Base-by-base conservation (phyloP, 371 early-diverging fungal species). In the Nematocida parisii region DNA sequence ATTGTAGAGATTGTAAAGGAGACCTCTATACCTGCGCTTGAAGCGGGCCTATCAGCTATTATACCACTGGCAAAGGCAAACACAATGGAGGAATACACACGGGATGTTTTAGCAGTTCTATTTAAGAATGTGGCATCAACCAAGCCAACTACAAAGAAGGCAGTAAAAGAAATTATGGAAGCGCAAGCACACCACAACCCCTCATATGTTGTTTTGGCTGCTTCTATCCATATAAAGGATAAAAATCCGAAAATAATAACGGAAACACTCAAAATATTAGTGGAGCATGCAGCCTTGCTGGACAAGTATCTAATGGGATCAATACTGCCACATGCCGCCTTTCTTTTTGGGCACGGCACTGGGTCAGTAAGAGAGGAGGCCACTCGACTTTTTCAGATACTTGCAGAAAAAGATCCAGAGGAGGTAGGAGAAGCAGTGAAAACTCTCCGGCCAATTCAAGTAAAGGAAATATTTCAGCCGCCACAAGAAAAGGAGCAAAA, bases 351-450 rank as follows among this genome's bases (percentile, higher is more conserved):
- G 24, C 80, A 77, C 71, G 7, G 71, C 20, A 22, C 57, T 6
- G 80, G 80, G n/a, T 9, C 60, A 50, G 80, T 77, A 11, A 5
- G 80, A n/a, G 80, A 77, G 45, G 80, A 77, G 54, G 80, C 80
- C 18, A 77, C 80, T 0, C 45, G 46, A 27, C 80, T 77, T n/a
- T 77, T 70, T 60, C 67, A 70, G 57, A 70, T 61, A 33, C 80
- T 77, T 13, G 68, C 68, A 13, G 68, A 39, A 22, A 7, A 67
- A 9, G 66, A 67, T 24, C 60, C 68, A n/a, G 67, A 67, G 64
- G 9, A 22, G 47, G 71, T 77, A 9, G 71, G 22, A 50, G 56
- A 67, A 11, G 80, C 80, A 4, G 66, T 54, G 7, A 45, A 18
- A 6, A 22, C 42, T 18, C 47, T 77, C 5, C 20, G 46, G 61